These are phyloP conservation scores for Kurtzmaniella quercitrusa DNA, from an alignment of 1,139 yeast genomes.

Conservation along the genomic window DNA sequence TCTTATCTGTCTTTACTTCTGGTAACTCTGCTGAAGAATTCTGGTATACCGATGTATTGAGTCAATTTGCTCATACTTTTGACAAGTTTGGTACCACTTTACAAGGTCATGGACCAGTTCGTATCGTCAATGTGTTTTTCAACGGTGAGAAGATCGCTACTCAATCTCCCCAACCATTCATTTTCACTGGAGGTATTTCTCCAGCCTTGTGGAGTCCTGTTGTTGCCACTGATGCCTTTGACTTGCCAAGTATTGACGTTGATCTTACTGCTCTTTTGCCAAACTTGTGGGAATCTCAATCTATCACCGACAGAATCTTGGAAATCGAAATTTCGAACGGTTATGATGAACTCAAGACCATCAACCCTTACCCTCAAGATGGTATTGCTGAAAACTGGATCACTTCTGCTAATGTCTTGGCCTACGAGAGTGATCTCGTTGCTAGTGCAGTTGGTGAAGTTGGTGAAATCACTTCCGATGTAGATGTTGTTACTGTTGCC, in stretches of 20 bases:
- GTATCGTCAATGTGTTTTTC: constrained; percentile 49
- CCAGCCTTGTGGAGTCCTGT: constrained; percentile 79
- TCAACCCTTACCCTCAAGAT: constrained; percentile 12
- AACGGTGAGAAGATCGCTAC: constrained; percentile 47
- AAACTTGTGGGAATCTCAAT: constrained; percentile 44
- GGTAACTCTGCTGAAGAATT: constrained; percentile 82
- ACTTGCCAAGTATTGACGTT: constrained; percentile 58
- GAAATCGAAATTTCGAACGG: constrained; percentile 59
- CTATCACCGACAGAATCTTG: constrained; percentile 19
- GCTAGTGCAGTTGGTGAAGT: constrained; percentile 37
- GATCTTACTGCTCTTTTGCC: constrained; percentile 71
- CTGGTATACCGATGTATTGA: constrained; percentile 70
- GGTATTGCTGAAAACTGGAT: constrained; percentile 65
- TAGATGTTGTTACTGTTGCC: constrained; percentile 14
- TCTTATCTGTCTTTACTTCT: constrained; percentile 59
- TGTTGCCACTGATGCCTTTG: constrained; percentile 70
- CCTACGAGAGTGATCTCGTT: constrained; percentile 52
- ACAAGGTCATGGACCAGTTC: constrained; percentile 61
- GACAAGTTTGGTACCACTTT: constrained; percentile 29
- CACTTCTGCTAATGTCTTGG: constrained; percentile 57
- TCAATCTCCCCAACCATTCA: constrained; percentile 54
- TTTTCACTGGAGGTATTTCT: constrained; percentile 75
- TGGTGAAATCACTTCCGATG: constrained; percentile 15
- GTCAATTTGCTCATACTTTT: constrained; percentile 38
- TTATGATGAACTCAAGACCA: constrained; percentile 31